phyloP scores from a whole-genome alignment of 2,329 filamentous ascomycete genomes.

The Rhexocercosporidium sp. region DNA sequence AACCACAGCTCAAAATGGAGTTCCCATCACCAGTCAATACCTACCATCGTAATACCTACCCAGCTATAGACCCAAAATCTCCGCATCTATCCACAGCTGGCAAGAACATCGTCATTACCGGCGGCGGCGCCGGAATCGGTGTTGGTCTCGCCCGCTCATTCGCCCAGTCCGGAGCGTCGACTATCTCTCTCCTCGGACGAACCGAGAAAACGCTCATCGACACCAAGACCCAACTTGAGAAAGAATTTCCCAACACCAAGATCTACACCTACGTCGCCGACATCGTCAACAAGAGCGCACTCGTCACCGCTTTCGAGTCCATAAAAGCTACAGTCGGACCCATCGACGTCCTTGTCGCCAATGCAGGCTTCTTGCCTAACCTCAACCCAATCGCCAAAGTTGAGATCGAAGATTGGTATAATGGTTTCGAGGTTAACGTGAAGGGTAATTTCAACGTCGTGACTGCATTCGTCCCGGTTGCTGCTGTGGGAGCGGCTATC shows the following conservation, averaged over 20 bases:
- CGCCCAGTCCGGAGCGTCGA: conserved; percentile 34
- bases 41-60: conserved; percentile 40
- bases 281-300: conserved; percentile 29
- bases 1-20: background rate
- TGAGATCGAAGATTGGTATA: conserved; percentile 12
- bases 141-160: conserved; percentile 21
- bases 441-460: conserved; percentile 19
- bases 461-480: conserved; percentile 15
- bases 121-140: conserved; percentile 33
- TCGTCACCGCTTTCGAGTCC: conserved; percentile 11
- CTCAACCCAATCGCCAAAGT: background rate
- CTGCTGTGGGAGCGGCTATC: conserved; percentile 12
- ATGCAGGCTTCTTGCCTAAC: conserved; percentile 17
- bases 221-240: conserved; percentile 23
- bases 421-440: conserved; percentile 24
- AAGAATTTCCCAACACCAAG: conserved; percentile 21
- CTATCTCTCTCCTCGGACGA: conserved; percentile 39
- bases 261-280: conserved; percentile 34
- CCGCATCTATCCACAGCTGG: conserved; percentile 23
- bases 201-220: conserved; percentile 15
- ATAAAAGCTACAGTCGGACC: conserved; percentile 2
- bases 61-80: conserved; percentile 37
- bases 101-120: conserved; percentile 28
- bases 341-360: conserved; percentile 22
- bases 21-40: conserved; percentile 29